Base-by-base conservation (phyloP, 2,329 filamentous ascomycete genomes). In the Pseudogymnoascus sp. region DNA sequence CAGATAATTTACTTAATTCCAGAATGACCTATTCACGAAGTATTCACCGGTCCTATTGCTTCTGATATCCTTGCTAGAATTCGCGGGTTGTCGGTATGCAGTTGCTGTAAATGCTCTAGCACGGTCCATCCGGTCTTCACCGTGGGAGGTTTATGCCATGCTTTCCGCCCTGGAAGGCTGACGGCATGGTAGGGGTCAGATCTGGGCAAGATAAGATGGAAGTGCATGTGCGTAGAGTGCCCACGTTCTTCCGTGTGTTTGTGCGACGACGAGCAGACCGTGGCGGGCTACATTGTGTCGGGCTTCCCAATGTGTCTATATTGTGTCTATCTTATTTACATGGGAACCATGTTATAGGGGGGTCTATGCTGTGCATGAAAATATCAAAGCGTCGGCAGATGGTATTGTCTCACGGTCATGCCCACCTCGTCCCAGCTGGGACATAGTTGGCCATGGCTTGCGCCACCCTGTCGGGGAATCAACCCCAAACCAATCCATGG, bases 291-390 rank as follows among this genome's bases (percentile, higher is more conserved):
- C 42, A 28, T 28, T 8, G 23, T 49, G 6, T 49, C 12, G 12
- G n/a, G 7, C 14, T 8, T 52, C 25, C 25, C n/a, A 52, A 30
- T 52, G 25, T 7, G 45, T 16, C 23, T 30, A 55, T 55, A n/a
- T 19, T 19, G n/a, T 33, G 49, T 9, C 49, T 19, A 55, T 55
- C 45, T 52, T 55, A 52, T 52, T 52, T 52, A 55, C 49, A 55
- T 33, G 49, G 49, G 14, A 12, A 9, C 25, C 33, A 33, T 33
- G 8, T 14, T 33, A 55, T 33, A 55, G 25, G 49, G 45, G 25
- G 49, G 45, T 16, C 49, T 7, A 19, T 19, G 49, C 9, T 19
- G 5, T 30, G 8, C 28, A 55, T 33, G 28, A 33, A 33, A 55
- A 55, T 2, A 12, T 33, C 49, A 33, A 33, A 33, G 25, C 28